Evolutionary conservation across 2,329 filamentous ascomycete species (phyloP).

Genomic region (Ophiostoma ips): DNA sequence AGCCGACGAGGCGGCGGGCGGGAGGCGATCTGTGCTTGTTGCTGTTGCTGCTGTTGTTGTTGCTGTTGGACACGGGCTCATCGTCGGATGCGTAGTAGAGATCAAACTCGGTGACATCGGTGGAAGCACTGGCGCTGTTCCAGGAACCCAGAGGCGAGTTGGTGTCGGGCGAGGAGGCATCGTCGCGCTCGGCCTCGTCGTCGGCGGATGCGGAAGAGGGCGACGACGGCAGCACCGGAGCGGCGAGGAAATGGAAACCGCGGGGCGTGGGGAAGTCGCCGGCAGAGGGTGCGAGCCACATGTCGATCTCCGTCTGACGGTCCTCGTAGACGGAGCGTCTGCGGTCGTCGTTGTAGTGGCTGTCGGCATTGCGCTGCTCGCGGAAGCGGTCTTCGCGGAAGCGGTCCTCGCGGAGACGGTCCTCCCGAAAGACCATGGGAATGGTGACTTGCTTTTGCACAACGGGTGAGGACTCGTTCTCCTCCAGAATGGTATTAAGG

Average conservation of each 20-base stretch:
- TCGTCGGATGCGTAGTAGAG: conserved; percentile 78
- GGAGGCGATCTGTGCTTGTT: conserved; percentile 15
- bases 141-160: conserved; percentile 37
- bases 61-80: conserved; percentile 36
- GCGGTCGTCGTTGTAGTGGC: conserved; percentile 5
- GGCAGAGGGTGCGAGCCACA: conserved; percentile 45
- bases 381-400: not conserved
- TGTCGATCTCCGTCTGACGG: conserved; percentile 35
- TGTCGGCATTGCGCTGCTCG: conserved; percentile 19
- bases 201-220: conserved; percentile 41
- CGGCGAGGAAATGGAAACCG: conserved; percentile 49
- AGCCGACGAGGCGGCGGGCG: not conserved
- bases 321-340: conserved; percentile 17
- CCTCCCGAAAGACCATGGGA: conserved; percentile 2
- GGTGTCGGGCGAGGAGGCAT: conserved; percentile 21
- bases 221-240: conserved; percentile 47
- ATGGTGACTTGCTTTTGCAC: not conserved
- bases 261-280: conserved; percentile 61
- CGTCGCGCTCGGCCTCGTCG: conserved; percentile 20
- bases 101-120: conserved; percentile 62
- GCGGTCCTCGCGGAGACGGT: conserved; percentile 16
- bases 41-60: conserved; percentile 16
- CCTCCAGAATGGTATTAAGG: conserved; percentile 55
- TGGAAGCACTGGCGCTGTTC: conserved; percentile 45
- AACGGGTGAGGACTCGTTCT: conserved; percentile 10